Evolutionary conservation across 257 asterid genomes (phyloP), one percentile per base, ranked within the genome.

Genomic region (Solanum paucissectum): DNA sequence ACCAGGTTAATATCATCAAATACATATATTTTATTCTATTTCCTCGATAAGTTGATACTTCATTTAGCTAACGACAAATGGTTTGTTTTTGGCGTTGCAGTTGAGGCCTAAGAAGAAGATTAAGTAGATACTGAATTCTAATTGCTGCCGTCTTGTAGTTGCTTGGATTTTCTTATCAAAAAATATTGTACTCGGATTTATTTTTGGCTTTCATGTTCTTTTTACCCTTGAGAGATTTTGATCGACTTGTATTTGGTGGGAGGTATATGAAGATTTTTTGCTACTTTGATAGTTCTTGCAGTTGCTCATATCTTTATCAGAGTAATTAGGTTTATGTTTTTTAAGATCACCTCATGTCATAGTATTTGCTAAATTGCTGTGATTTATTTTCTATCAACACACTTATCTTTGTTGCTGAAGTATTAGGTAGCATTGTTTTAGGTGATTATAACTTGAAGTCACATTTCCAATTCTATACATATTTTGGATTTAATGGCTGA

Each of bases 21-120:
- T 77, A 12, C 84, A 7, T 25, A 7, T 12, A 12, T 40, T 36
- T 37, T 9, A 37, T 49, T 37, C 25, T 1, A 6, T 76, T 40
- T 25, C 14, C 25, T 38, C 16, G 58, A 76, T 10, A 6, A 75
- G 13, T 38, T 40, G 23, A 40, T n/a, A 25, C n/a, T 76, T 76
- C 2, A 5, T 38, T 3, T 12, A 40, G 83, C 83, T 13, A 52
- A 77, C 84, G 25, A 11, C 33, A 25, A 25, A 40, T 25, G 62
- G 29, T 13, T 25, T 7, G 4, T 25, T 77, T 42, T 77, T 77
- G 37, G 2, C n/a, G 7, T 25, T 40, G n/a, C 62, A 77, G 84
- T 44, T 77, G 64, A 77, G 84, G 84, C 84, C 84, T 77, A 77
- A 77, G 3, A 77, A 77, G 84, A 77, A 77, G 84, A 77, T 77